These are phyloP conservation scores for Kalmusia sp. DNA, from an alignment of 2,329 filamentous ascomycete genomes.

Conservation along the genomic window DNA sequence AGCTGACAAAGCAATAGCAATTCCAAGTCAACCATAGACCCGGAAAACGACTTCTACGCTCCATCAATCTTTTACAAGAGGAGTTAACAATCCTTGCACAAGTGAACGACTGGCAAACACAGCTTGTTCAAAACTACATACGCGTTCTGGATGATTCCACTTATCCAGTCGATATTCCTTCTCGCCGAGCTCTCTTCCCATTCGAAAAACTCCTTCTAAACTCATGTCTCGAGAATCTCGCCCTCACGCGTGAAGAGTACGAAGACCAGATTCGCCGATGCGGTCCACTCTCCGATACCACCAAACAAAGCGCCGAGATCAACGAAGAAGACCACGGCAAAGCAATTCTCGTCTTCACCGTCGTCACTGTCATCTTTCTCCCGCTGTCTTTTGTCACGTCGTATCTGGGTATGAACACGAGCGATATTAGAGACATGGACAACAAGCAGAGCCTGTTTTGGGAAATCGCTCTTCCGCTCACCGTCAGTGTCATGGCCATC, in stretches of 20 bases:
- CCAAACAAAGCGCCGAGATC: conserved; percentile 44
- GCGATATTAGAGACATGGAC: conserved; percentile 51
- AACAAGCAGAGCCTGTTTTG: conserved; percentile 50
- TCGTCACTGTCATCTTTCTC: conserved; percentile 54
- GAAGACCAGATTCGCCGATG: conserved; percentile 32
- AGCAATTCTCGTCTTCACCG: conserved; percentile 53
- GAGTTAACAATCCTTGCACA: conserved; percentile 30
- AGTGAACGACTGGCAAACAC: conserved; percentile 37
- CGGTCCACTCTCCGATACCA: conserved; percentile 36
- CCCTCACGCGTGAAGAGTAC: conserved; percentile 30
- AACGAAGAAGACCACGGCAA: conserved; percentile 50
- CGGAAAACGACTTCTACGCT: conserved; percentile 39
- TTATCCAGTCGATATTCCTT: conserved; percentile 26
- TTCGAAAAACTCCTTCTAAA: conserved; percentile 30
- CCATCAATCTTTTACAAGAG: conserved; percentile 43
- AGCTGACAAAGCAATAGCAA: conserved; percentile 30
- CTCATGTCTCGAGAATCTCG: conserved; percentile 30
- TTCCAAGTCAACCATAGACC: conserved; percentile 44
- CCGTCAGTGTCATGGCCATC: conserved; percentile 28
- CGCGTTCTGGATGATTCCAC: conserved; percentile 32
- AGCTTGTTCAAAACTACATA: conserved; percentile 32
- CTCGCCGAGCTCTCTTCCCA: conserved; percentile 28
- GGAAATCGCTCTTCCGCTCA: conserved; percentile 40
- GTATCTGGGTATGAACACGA: conserved; percentile 52
- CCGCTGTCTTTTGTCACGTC: conserved; percentile 53